Base-by-base conservation (phyloP, 2,329 filamentous ascomycete genomes). In the Incumbomyces lentus region DNA sequence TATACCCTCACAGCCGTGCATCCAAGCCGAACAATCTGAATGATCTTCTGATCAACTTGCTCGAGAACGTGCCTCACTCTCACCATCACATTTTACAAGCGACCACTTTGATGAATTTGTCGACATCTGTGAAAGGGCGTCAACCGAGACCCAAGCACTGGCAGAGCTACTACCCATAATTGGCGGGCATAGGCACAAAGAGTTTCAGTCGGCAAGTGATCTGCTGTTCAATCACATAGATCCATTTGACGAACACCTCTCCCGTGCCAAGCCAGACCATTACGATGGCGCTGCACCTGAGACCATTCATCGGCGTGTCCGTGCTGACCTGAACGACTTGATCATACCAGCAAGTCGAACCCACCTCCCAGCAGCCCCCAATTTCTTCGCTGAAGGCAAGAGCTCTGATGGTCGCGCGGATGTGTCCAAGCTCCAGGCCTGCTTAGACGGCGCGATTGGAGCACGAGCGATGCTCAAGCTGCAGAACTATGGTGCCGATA, bases 131-230 rank as follows among this genome's bases (percentile, higher is more conserved):
- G 41, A 11, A 18, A 41, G 18, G 32, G 48, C 44, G 13, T 10
- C 2, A 6, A 62, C 64, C 39, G 63, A 70, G 56, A 58, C 60
- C 31, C 59, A 62, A 31, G 59, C 67, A 5, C 54, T 57, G 43
- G 51, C 50, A 17, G 47, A 56, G 45, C 56, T 68, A 1, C 49
- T 71, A 30, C 60, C 64, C 12, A 53, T 48, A 37, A 51, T 54
- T 33, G 44, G 45, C 14, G 52, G 52, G 18, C 22, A 42, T 12
- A 39, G 42, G 29, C 39, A 39, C 30, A 22, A 37, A 12, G 12
- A 48, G 49, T 57, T 51, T 55, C 54, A 56, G 47, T 29, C 50
- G 11, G 49, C 49, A 40, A 52, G 14, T 6, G 45, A 43, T 39
- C 17, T 44, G 13, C 33, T 18, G 34, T 46, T 52, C 22, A 50